Evolutionary conservation across 2,329 filamentous ascomycete genomes (phyloP), one percentile per base, ranked within the genome.

Genomic region (Fusarium zealandicum): DNA sequence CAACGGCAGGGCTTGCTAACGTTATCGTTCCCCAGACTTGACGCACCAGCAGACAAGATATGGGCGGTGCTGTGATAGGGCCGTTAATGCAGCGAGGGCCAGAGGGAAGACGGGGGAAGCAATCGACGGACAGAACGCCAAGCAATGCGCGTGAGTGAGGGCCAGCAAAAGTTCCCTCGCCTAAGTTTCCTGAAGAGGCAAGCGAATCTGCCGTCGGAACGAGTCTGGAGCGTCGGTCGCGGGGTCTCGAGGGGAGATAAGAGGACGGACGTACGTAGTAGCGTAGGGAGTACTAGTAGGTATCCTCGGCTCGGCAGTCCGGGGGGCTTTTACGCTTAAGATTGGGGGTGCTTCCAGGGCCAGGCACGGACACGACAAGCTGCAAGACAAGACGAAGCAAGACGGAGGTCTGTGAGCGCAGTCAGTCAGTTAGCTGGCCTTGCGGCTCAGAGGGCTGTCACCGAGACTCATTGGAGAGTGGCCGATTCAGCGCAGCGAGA

Each of bases 151-250:
- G 67, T 66, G 66, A 67, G 67, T 67, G 70, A 67, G 61, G 65
- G 67, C 67, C 67, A 70, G 72, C 73, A 75, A 75, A 75, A 75
- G 73, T 75, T 72, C 72, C 73, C 59, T 74, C 67, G 72, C 68
- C 67, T 70, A 73, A 65, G 43, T 70, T 72, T 64, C 70, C 70
- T 47, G 64, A 65, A 69, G 69, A 63, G 73, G 71, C 66, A 73
- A 72, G 65, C 71, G 64, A 69, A 69, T 67, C 65, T 69, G 54
- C 61, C 60, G 60, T 67, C 62, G 65, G 35, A 53, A 61, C 47
- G 65, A 63, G 63, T 56, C 63, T 67, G 39, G 54, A 63, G 62
- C 57, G 59, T 51, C 47, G 49, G 39, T 51, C 63, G 57, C 56
- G 64, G 65, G 63, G 58, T 63, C 56, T 65, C 52, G 58, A 63